These are phyloP conservation scores for Zymoseptoria passerinii DNA, from an alignment of 2,329 filamentous ascomycete species.

Conservation along the genomic window DNA sequence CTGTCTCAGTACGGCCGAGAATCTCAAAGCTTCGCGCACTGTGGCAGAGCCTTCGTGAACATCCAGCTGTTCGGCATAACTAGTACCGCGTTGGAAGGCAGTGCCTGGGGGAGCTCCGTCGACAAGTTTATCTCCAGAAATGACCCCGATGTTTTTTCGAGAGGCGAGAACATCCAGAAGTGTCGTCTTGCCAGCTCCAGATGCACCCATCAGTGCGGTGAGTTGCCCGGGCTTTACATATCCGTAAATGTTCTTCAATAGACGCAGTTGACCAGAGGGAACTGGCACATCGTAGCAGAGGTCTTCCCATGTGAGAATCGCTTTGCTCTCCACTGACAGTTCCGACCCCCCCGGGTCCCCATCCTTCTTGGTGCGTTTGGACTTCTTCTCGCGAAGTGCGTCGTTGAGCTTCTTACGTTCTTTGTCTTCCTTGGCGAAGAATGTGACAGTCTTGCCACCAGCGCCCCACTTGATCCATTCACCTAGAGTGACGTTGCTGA, in stretches of 20 bases:
- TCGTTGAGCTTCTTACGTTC: constrained; percentile 60
- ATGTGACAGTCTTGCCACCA: constrained; percentile 71
- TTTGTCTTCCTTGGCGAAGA: constrained; percentile 62
- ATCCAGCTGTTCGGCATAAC: constrained; percentile 59
- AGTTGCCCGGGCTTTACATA: constrained; percentile 44
- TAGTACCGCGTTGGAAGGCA: constrained; percentile 55
- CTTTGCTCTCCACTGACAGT: constrained; percentile 46
- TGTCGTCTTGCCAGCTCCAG: constrained; percentile 76
- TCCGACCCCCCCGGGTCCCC: constrained; percentile 36
- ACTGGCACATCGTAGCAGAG: constrained; percentile 44
- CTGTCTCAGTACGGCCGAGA: constrained; percentile 57
- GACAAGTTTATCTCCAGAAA: constrained; percentile 54
- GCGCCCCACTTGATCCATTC: constrained; percentile 71
- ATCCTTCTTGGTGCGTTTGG: constrained; percentile 42
- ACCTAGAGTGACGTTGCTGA: constrained; percentile 67
- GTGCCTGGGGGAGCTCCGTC: constrained; percentile 47
- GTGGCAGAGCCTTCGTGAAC: constrained; percentile 55
- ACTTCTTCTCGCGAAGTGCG: constrained; percentile 51
- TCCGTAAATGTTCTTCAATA: constrained; percentile 41
- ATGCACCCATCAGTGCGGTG: constrained; percentile 46
- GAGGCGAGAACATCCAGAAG: constrained; percentile 67
- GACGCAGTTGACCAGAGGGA: constrained; percentile 36
- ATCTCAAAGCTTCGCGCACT: constrained; percentile 58
- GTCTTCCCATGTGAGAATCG: constrained; percentile 48
- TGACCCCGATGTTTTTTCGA: constrained; percentile 57